These are phyloP conservation scores for Thraustochytrium sp. DNA, from an alignment of 352 stramenopile genomes.

Conservation along the genomic window DNA sequence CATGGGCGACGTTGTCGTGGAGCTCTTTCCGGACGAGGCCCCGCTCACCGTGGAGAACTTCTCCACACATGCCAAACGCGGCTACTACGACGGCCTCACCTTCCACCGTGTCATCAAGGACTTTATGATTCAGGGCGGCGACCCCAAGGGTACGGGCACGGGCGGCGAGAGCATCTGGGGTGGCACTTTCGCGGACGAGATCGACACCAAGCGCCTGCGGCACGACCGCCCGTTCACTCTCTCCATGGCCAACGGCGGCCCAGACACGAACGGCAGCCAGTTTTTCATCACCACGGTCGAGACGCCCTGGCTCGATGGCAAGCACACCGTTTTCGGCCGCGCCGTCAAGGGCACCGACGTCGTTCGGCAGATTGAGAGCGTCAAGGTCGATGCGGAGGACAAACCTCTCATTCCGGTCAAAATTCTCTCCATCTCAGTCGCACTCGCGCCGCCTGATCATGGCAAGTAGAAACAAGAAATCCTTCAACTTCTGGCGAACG, in stretches of 20 bases:
- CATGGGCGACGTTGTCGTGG: conserved; percentile 95
- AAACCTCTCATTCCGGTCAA: conserved; percentile 20
- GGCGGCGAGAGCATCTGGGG: conserved; percentile 76
- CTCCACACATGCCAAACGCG: conserved; percentile 83
- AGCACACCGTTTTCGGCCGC: conserved; percentile 85
- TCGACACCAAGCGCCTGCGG: conserved; percentile 62
- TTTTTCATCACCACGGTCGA: conserved; percentile 94
- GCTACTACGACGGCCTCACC: conserved; percentile 98
- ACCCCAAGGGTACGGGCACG: conserved; percentile 56
- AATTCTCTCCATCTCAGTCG: conserved; percentile 10
- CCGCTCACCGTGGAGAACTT: conserved; percentile 83
- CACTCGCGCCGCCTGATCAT: neutral
- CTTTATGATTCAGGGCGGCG: conserved; percentile 93
- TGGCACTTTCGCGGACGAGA: conserved; percentile 49
- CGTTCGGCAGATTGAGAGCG: conserved; percentile 68
- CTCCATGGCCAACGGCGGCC: conserved; percentile 75
- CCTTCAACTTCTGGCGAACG: too few relatives aligned
- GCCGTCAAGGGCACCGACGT: conserved; percentile 77
- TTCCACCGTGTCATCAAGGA: conserved; percentile 99
- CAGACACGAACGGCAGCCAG: conserved; percentile 84
- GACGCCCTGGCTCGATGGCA: conserved; percentile 88
- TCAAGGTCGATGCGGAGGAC: conserved; percentile 51
- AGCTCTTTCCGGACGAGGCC: conserved; percentile 85
- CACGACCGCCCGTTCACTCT: conserved; percentile 55
- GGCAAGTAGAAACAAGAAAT: too few relatives aligned